Evolutionary conservation across 164 flowering plant species (phyloP).

Genomic region (Liriodendron chinense): DNA sequence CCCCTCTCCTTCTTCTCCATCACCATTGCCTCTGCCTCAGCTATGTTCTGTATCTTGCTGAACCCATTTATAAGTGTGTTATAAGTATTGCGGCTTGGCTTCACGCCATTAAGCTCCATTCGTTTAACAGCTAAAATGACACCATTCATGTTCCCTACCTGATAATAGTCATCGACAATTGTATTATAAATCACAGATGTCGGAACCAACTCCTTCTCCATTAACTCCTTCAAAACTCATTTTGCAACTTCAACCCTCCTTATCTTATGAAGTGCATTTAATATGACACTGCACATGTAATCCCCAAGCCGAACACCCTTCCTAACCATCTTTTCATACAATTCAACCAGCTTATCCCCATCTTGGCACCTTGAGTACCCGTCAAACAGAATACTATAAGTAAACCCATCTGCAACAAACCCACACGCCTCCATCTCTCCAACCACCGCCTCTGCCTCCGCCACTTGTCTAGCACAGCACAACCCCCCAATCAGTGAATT

Average conservation of each 20-base stretch:
- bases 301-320: conserved; percentile 41
- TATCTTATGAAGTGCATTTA: conserved; percentile 63
- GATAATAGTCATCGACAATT: conserved; percentile 57
- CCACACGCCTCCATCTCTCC: conserved; percentile 53
- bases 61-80: conserved; percentile 49
- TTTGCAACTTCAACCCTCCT: conserved; percentile 56
- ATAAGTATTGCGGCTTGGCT: conserved; percentile 43
- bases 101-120: conserved; percentile 49
- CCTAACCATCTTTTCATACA: conserved; percentile 33
- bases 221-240: conserved; percentile 38
- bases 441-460: conserved; percentile 38
- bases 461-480: conserved; percentile 41
- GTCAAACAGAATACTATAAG: conserved; percentile 54
- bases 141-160: conserved; percentile 30
- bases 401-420: conserved; percentile 55
- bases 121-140: conserved; percentile 34
- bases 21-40: conserved; percentile 52
- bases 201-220: conserved; percentile 38
- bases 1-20: conserved; percentile 51
- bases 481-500: conserved; percentile 62
- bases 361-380: conserved; percentile 39
- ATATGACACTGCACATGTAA: conserved; percentile 43
- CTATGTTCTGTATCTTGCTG: conserved; percentile 48
- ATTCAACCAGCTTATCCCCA: conserved; percentile 34
- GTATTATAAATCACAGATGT: conserved; percentile 48